Evolutionary conservation across 139 green algal species (phyloP).

Genomic region (Chlorella sp.): DNA sequence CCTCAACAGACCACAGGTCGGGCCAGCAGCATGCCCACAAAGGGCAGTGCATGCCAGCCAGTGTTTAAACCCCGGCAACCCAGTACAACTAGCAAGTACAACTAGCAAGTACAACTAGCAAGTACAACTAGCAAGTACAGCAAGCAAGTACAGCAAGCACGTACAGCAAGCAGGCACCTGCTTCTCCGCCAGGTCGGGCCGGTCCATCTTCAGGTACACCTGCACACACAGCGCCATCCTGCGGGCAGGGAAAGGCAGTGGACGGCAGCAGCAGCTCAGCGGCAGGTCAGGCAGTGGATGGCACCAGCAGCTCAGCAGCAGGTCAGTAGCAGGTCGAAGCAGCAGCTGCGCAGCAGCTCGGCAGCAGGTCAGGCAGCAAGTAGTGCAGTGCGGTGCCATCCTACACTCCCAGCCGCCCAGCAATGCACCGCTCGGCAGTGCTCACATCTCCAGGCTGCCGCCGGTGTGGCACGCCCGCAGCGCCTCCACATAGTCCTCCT

Average conservation of each 20-base stretch:
- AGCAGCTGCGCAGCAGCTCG: neutral
- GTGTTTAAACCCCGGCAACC: too few species aligned
- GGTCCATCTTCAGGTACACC: constrained; percentile 91
- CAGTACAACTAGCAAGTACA: too few species aligned
- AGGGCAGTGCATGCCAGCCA: too few species aligned
- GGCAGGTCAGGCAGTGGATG: too few species aligned
- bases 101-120: too few species aligned
- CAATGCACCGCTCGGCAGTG: too few species aligned
- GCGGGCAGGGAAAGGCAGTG: neutral
- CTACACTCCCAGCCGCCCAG: neutral
- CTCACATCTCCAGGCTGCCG: constrained; percentile 83
- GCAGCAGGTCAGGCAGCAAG: neutral
- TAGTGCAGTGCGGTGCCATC: neutral
- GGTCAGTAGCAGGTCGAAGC: neutral
- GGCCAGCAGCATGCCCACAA: too few species aligned
- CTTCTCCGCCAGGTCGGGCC: constrained; percentile 91
- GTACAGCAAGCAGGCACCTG: constrained; percentile 28
- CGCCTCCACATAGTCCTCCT: constrained; percentile 94
- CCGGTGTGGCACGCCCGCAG: constrained; percentile 86
- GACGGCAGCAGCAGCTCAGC: too few species aligned
- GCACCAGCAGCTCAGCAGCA: neutral
- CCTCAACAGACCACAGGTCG: too few species aligned
- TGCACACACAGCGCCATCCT: constrained; percentile 83
- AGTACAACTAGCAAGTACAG: too few species aligned
- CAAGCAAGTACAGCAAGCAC: neutral